Conservation (phyloP, 1,284 basidiomycete genomes). For the Cystobasidiaceae sp. region DNA sequence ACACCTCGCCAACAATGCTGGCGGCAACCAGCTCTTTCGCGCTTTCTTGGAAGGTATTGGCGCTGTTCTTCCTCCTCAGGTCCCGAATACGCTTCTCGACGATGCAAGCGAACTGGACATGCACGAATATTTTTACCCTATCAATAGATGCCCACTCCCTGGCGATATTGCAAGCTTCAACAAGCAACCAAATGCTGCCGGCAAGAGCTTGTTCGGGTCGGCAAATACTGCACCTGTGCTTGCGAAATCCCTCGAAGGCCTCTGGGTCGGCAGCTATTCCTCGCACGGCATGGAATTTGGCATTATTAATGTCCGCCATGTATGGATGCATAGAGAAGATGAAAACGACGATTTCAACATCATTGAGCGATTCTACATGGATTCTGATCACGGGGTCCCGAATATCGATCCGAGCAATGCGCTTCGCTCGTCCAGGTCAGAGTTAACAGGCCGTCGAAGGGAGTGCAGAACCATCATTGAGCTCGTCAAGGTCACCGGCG, state of each 20-base stretch:
- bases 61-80: constrained; percentile 7
- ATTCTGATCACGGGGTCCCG: background rate
- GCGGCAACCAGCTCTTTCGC: constrained; percentile 9
- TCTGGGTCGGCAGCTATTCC: constrained; percentile 28
- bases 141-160: background rate
- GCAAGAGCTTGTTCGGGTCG: background rate
- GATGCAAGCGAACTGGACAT: background rate
- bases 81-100: constrained; percentile 14
- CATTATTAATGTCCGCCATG: constrained; percentile 6
- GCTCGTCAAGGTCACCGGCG: constrained; percentile 29
- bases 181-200: background rate
- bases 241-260: constrained; percentile 12
- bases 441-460: constrained; percentile 2
- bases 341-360: background rate
- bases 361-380: constrained; percentile 17
- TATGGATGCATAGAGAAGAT: background rate
- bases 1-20: background rate
- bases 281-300: constrained; percentile 27
- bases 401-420: background rate
- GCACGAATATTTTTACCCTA: constrained; percentile 25
- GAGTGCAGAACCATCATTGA: constrained; percentile 12
- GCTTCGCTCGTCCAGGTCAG: constrained; percentile 5
- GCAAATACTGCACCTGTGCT: no score
- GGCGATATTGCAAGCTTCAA: background rate
- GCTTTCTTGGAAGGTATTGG: constrained; percentile 13